Evolutionary conservation across 2,329 filamentous ascomycete species (phyloP).

Genomic region (Aspergillus sp.): DNA sequence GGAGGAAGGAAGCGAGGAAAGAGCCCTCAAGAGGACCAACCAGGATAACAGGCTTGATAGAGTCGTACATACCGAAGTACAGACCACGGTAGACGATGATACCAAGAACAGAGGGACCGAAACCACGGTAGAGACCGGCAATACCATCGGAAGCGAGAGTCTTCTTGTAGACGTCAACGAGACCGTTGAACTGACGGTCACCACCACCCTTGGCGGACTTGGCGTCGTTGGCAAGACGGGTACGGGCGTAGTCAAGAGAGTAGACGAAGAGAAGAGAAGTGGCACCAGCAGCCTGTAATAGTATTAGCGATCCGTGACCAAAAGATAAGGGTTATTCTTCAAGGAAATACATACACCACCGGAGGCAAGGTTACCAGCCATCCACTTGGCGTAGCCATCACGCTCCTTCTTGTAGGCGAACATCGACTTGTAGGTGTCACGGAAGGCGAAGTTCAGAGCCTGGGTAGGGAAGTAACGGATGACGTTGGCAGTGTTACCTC

Average conservation of each 20-base stretch:
- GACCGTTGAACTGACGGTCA: conserved; percentile 99
- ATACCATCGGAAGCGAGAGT: conserved; percentile 98
- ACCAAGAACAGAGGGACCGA: conserved; percentile 98
- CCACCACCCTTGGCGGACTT: conserved; percentile 95
- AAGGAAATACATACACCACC: conserved; percentile 77
- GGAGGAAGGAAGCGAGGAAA: conserved; percentile 98
- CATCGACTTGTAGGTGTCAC: conserved; percentile 99
- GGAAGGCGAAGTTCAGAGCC: conserved; percentile 99
- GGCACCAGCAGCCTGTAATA: conserved; percentile 82
- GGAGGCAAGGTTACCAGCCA: conserved; percentile 98
- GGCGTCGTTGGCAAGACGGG: conserved; percentile 99
- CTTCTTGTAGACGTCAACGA: conserved; percentile 99
- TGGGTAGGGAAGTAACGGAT: conserved; percentile 99
- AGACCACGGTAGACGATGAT: conserved; percentile 99
- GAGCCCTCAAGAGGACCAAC: conserved; percentile 89
- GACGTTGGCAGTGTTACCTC: conserved; percentile 99
- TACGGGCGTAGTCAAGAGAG: conserved; percentile 99
- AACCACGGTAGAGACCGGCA: conserved; percentile 99
- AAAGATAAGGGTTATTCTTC: not conserved
- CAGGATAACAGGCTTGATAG: conserved; percentile 97
- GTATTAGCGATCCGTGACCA: conserved; percentile 17
- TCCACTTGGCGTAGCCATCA: conserved; percentile 98
- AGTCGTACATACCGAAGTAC: conserved; percentile 99
- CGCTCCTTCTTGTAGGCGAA: conserved; percentile 99
- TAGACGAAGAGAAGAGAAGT: conserved; percentile 99